Percentiles rank a stretch among this genome's conserved stretches.
phyloP scores from a whole-genome alignment of 2,329 filamentous ascomycete genomes.

The Cyclaneusma minus region DNA sequence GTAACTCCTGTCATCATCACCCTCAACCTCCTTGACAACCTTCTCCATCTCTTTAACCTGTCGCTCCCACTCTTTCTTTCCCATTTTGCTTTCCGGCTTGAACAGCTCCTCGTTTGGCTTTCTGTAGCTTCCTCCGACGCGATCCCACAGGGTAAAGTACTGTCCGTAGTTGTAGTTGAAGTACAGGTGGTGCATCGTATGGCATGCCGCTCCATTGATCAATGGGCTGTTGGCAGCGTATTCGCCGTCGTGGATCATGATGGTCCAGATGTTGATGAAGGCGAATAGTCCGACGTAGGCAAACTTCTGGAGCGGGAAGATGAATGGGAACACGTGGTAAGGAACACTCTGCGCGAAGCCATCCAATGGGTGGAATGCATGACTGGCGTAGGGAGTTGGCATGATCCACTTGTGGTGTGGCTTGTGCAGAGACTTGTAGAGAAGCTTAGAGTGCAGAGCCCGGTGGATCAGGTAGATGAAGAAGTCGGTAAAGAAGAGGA shows the following conservation, averaged over 20 bases:
- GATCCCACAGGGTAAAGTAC: constrained; percentile 86
- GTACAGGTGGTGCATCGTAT: constrained; percentile 79
- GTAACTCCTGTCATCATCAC: constrained; percentile 21
- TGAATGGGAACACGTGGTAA: constrained; percentile 84
- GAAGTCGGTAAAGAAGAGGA: constrained; percentile 78
- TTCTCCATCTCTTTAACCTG: constrained; percentile 73
- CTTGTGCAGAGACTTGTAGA: constrained; percentile 90
- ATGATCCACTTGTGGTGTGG: constrained; percentile 99
- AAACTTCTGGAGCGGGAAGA: constrained; percentile 86
- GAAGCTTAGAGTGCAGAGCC: constrained; percentile 58
- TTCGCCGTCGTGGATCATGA: constrained; percentile 92
- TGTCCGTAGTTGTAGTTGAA: constrained; percentile 92
- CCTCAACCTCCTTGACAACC: constrained; percentile 33
- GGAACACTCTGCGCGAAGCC: constrained; percentile 79
- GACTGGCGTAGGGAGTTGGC: constrained; percentile 83
- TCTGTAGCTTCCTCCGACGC: constrained; percentile 72
- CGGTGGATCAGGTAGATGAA: constrained; percentile 89
- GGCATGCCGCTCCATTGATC: constrained; percentile 89
- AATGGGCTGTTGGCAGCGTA: constrained; percentile 83
- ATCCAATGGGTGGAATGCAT: constrained; percentile 90
- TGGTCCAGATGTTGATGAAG: constrained; percentile 95
- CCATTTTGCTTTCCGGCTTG: constrained; percentile 73
- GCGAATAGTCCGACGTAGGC: constrained; percentile 75
- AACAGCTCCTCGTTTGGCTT: constrained; percentile 79
- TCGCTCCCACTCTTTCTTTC: constrained; percentile 59